Percentiles rank a stretch among this genome's conserved stretches.
phyloP scores from a whole-genome alignment of 768 basidiomycete genomes.

The Lactarius akahatsu region DNA sequence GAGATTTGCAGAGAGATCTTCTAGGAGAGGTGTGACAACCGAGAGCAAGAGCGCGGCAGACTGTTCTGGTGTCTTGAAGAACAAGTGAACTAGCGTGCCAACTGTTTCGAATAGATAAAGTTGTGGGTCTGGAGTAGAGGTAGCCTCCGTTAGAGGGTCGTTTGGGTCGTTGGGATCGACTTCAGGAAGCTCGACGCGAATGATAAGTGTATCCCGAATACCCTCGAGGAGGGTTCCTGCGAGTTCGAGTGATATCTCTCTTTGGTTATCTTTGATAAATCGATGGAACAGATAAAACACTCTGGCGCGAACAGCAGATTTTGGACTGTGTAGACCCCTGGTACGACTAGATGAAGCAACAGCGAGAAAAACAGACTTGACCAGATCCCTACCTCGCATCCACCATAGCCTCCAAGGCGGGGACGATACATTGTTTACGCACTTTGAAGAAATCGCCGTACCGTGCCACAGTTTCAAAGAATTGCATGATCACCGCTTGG shows the following conservation, averaged over 20 bases:
- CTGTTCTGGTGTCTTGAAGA: slow-evolving; percentile 63
- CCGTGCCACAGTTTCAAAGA: slow-evolving; percentile 89
- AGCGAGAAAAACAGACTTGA: neutral
- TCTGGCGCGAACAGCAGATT: slow-evolving; percentile 67
- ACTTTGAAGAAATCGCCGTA: slow-evolving; percentile 98
- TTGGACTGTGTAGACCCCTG: slow-evolving; percentile 85
- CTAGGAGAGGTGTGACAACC: slow-evolving; percentile 78
- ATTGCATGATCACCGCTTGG: slow-evolving; percentile 80
- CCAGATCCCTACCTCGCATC: slow-evolving; percentile 62
- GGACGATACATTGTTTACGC: slow-evolving; percentile 83
- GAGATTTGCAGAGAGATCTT: slow-evolving; percentile 61
- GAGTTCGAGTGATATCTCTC: slow-evolving; percentile 73
- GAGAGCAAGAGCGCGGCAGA: slow-evolving; percentile 70
- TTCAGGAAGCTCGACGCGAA: slow-evolving; percentile 75
- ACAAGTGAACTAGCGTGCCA: slow-evolving; percentile 79
- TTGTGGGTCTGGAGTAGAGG: slow-evolving; percentile 80
- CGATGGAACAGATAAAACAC: slow-evolving; percentile 91
- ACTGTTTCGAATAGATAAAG: slow-evolving; percentile 92
- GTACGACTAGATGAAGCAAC: slow-evolving; percentile 6
- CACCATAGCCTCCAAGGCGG: slow-evolving; percentile 85
- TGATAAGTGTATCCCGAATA: slow-evolving; percentile 72
- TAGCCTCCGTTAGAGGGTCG: slow-evolving; percentile 68
- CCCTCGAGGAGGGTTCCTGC: slow-evolving; percentile 68
- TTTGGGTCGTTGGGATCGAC: slow-evolving; percentile 69
- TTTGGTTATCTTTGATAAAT: slow-evolving; percentile 81